Evolutionary conservation across 257 asterid genomes (phyloP), one percentile per base, ranked within the genome.

Genomic region (Plantago major): DNA sequence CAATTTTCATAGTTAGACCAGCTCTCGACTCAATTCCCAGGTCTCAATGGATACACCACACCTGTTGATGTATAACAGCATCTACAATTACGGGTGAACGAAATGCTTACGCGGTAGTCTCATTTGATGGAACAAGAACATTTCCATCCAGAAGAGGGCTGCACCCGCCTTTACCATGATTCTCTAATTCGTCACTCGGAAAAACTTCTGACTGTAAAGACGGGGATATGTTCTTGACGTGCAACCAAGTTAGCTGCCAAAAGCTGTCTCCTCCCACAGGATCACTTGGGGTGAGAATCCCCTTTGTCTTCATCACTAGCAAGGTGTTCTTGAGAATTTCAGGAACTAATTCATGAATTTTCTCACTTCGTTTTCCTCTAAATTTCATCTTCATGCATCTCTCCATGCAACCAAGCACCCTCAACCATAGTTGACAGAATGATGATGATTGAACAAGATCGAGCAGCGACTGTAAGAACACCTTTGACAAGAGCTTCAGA

Each of bases 221-320:
- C 7, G 97, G 95, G 49, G 79, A 74, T 22, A 92, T 78, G 55
- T 80, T 84, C 12, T 84, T 74, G 58, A 84, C 89, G 49, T 79
- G 93, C 76, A 76, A 59, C 98, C 98, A 92, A 13, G 97, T 92
- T 40, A 79, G 78, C 53, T 86, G 77, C 97, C 98, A 92, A 60
- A 92, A 72, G 76, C 84, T 84, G 73, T 82, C 90, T 50, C 81
- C 88, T 10, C 76, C 94, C 5, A 67, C 72, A 5, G 84, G 77
- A 72, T 81, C 82, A 15, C 73, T 66, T 0, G 90, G 96, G 16
- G 79, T 79, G 17, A 91, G 95, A 46, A 88, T 70, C 53, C 93
- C 82, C 37, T 73, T 79, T 0, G 81, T 59, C 74, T 91, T 91
- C 96, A 91, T 82, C 66, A 88, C 80, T 18, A 86, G 80, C 53